Evolutionary conservation across 495 filamentous ascomycete genomes (phyloP), one percentile per base, ranked within the genome.

Genomic region (Hypomontagnella monticulosa): DNA sequence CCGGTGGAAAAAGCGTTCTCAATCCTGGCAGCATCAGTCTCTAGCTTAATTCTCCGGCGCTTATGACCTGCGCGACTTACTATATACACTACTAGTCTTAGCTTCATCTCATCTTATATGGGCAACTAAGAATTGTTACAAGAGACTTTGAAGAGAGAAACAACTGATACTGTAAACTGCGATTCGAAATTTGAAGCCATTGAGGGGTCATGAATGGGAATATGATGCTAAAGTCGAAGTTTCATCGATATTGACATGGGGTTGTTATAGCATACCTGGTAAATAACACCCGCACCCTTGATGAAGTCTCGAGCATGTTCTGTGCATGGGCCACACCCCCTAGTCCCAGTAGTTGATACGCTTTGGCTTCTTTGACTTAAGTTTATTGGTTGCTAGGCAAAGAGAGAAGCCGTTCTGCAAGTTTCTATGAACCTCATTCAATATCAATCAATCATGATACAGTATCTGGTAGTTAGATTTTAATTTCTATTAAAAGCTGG

Each of bases 261-360:
- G 36, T 37, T 43, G 10, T 63, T 44, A 61, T 33, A 27, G 23
- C 52, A 55, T 55, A 59, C 54, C 53, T 54, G 27, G 43, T 49
- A 58, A 63, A 63, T 69, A 56, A 20, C 43, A 60, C 46, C 44
- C 50, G 55, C 40, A 68, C 36, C 65, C 59, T 63, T 33, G 58
- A 44, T 42, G 1, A 58, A 63, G 65, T 68, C 59, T 68, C 65
- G 65, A 69, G 59, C 58, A 63, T 44, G 49, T 63, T 63, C 66
- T 43, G 9, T 63, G 44, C 66, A 62, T 63, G 66, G 59, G 60
- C 55, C 20, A n/a, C 3, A 18, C 59, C 27, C 42, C 58, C 38
- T 50, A 37, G 42, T 63, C 23, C 23, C 23, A 27, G 23, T 59
- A 14, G 42, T 49, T 34, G 59, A 63, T 63, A 62, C 59, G 65